phyloP scores from a whole-genome alignment of 306 rosid genomes.

The Prinsepia uniflora region DNA sequence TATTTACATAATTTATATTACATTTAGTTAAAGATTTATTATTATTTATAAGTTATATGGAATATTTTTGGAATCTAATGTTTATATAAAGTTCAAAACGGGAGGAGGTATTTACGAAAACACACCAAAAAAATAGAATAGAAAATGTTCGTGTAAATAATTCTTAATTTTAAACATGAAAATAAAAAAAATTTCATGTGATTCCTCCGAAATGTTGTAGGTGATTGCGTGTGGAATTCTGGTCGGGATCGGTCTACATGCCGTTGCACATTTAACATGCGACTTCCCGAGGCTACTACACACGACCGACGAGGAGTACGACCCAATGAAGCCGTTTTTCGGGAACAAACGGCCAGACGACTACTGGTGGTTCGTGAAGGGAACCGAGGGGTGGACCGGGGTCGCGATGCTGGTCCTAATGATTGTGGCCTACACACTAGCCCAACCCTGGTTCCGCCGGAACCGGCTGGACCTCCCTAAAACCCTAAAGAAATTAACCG shows the following conservation, averaged over 20 bases:
- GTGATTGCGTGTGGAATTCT: constrained; percentile 73
- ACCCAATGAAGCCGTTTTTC: constrained; percentile 57
- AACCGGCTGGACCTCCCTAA: constrained; percentile 60
- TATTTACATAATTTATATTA: no score
- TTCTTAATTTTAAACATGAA: no score
- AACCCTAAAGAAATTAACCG: constrained; percentile 60
- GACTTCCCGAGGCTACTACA: constrained; percentile 76
- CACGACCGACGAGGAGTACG: constrained; percentile 46
- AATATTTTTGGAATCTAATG: no score
- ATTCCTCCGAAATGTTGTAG: constrained; percentile 12
- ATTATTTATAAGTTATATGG: no score
- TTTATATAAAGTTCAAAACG: no score
- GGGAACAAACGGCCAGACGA: constrained; percentile 51
- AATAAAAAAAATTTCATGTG: no score
- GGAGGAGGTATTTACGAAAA: no score
- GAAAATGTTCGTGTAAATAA: no score
- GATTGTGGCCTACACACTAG: constrained; percentile 74
- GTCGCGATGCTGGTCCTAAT: constrained; percentile 69
- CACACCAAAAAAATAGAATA: no score
- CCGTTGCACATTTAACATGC: constrained; percentile 67
- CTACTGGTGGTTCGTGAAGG: constrained; percentile 96
- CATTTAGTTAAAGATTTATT: no score
- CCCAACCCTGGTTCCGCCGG: constrained; percentile 84
- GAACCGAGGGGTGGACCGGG: constrained; percentile 89
- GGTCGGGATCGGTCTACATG: constrained; percentile 67